Evolutionary conservation across 495 filamentous ascomycete species (phyloP).

Genomic region (Podospora sp.): DNA sequence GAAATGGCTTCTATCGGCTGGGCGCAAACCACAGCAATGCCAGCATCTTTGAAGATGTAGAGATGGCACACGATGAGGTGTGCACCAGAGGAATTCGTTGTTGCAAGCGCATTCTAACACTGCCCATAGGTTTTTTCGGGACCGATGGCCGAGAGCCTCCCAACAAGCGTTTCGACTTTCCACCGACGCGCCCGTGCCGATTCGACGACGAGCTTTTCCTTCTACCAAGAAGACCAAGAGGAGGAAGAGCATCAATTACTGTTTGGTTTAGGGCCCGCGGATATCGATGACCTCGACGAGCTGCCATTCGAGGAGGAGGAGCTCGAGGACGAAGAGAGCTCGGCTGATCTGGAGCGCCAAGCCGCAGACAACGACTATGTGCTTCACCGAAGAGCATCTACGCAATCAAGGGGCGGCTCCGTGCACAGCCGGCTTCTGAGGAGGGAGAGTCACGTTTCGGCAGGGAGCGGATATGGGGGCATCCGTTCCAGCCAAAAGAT

Average conservation of each 20-base stretch:
- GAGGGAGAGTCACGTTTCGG: slow-evolving; percentile 61
- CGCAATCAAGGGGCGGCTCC: slow-evolving; percentile 54
- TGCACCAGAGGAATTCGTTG: neutral
- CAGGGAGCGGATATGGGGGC: slow-evolving; percentile 59
- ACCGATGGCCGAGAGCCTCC: slow-evolving; percentile 91
- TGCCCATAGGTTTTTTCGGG: slow-evolving; percentile 78
- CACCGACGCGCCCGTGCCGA: slow-evolving; percentile 77
- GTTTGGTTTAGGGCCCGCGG: neutral
- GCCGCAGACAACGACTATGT: slow-evolving; percentile 42
- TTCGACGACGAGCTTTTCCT: slow-evolving; percentile 87
- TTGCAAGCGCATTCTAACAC: slow-evolving; percentile 24
- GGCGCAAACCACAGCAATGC: slow-evolving; percentile 77
- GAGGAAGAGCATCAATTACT: slow-evolving; percentile 30
- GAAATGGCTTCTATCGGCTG: slow-evolving; percentile 56
- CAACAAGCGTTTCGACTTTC: slow-evolving; percentile 86
- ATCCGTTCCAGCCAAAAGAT: slow-evolving; percentile 80
- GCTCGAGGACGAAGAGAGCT: slow-evolving; percentile 39
- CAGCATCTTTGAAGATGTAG: slow-evolving; percentile 91
- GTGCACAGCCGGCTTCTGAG: slow-evolving; percentile 73
- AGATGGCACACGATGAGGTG: slow-evolving; percentile 97
- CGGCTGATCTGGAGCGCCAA: slow-evolving; percentile 46
- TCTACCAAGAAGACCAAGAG: slow-evolving; percentile 71
- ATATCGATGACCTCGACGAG: slow-evolving; percentile 40
- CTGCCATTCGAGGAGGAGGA: slow-evolving; percentile 45
- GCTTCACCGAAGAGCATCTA: slow-evolving; percentile 46